Evolutionary conservation across 1,284 basidiomycete species (phyloP), one percentile per base, ranked within the genome.

Genomic region (Abortiporus biennis): DNA sequence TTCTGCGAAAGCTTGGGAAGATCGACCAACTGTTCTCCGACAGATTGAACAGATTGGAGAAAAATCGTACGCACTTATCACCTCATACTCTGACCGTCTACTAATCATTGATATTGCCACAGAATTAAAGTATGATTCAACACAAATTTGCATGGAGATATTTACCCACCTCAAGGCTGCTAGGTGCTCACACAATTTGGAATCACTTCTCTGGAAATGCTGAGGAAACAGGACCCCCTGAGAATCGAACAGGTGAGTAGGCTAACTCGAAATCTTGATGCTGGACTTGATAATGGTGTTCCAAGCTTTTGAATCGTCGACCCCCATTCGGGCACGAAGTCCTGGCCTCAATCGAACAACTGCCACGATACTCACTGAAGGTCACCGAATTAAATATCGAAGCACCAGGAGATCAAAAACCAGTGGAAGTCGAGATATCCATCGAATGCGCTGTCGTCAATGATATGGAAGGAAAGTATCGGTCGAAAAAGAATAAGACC

Each of bases 31-130:
- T 16, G 84, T 90, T 12, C 67, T 92, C 43, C 74, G 81, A 38
- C 89, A 92, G 55, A 72, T 92, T 36, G 81, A 87, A 35, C 76
- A 81, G 17, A 81, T 92, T 37, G 89, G 89, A 31, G 87, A 91
- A 54, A 90, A 89, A 73, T 89, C 85, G 86, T 89, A 45, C 57
- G 80, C 63, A 4, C 6, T 32, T 20, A 17, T 22, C 21, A 19
- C 42, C 39, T 30, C 20, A 15, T 25, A 17, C 22, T 22, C 24
- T 27, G 27, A 15, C 23, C 12, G 9, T 11, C 6, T 39, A 9
- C 17, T 17, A 6, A 21, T 35, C 11, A n/a, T 34, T 34, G 9
- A 9, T 6, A n/a, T n/a, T 38, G 9, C 21, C n/a, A 19, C n/a
- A 38, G 36, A 25, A 38, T 38, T 25, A 38, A n/a, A 38, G 21